Evolutionary conservation across 1,139 yeast species (phyloP).

Genomic region (Taiozyma sp.): DNA sequence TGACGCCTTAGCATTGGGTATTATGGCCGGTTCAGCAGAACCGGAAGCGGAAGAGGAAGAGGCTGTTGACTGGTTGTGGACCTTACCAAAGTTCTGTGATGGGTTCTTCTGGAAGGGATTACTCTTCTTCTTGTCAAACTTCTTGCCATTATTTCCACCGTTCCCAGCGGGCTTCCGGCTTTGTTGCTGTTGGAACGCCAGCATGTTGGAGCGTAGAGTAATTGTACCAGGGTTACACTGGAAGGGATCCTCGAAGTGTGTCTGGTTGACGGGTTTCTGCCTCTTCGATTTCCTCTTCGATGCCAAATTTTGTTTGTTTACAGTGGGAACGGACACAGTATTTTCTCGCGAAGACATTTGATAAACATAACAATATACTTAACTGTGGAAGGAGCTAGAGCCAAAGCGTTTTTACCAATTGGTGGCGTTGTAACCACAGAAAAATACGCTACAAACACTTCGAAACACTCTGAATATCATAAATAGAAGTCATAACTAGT

Average conservation of each 20-base stretch:
- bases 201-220: neutral
- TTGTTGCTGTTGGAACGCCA: neutral
- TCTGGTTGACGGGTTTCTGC: too few relatives aligned
- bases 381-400: too few relatives aligned
- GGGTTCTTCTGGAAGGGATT: slow-evolving; percentile 7
- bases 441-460: too few relatives aligned
- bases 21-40: neutral
- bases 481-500: neutral
- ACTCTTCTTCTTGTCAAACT: slow-evolving; percentile 1
- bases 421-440: too few relatives aligned
- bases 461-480: too few relatives aligned
- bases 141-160: neutral
- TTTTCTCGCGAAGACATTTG: neutral
- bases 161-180: neutral
- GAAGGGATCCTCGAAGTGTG: neutral
- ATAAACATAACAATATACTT: neutral
- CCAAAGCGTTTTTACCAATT: too few relatives aligned
- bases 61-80: neutral
- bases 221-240: neutral
- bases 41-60: neutral
- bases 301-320: neutral
- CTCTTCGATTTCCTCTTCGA: neutral
- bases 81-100: slow-evolving; percentile 5
- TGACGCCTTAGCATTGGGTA: neutral
- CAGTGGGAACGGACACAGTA: neutral